phyloP scores from a whole-genome alignment of 805 yeast genomes.

The Lachancea meyersii region DNA sequence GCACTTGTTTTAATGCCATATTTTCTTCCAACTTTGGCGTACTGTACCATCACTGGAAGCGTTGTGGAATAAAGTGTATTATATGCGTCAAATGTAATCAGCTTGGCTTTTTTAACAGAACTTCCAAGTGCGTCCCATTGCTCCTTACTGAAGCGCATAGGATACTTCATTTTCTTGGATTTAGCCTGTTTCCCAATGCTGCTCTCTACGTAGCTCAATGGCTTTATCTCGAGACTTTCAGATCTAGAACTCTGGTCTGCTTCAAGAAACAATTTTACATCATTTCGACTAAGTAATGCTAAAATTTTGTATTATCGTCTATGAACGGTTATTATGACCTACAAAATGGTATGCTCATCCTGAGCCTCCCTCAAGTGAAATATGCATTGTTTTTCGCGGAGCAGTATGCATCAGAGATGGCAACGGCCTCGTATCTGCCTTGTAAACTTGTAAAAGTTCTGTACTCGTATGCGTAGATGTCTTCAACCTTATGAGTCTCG shows the following conservation, averaged over 20 bases:
- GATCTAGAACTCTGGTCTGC: background rate
- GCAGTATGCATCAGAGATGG: constrained; percentile 83
- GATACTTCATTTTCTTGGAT: background rate
- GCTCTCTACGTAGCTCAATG: background rate
- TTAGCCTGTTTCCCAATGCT: background rate
- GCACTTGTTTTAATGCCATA: constrained; percentile 38
- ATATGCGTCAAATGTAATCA: constrained; percentile 63
- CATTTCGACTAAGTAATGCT: background rate
- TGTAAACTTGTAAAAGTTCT: constrained; percentile 73
- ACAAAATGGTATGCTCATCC: background rate
- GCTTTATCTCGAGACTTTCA: background rate
- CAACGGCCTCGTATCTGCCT: constrained; percentile 91
- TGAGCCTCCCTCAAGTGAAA: constrained; percentile 10
- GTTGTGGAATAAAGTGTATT: constrained; percentile 58
- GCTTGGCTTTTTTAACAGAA: constrained; percentile 31
- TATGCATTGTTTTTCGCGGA: constrained; percentile 39
- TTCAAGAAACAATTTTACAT: background rate
- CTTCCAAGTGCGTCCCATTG: constrained; percentile 1
- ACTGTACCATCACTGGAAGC: constrained; percentile 48
- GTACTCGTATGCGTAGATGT: constrained; percentile 64
- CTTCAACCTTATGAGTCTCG: constrained; percentile 49
- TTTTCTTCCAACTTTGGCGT: constrained; percentile 41
- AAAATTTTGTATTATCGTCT: constrained; percentile 3
- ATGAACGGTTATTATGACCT: constrained; percentile 3
- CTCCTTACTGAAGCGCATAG: background rate